These are phyloP conservation scores for Aspergillus luchuensis DNA, from an alignment of 2,329 filamentous ascomycete species.

Conservation along the genomic window DNA sequence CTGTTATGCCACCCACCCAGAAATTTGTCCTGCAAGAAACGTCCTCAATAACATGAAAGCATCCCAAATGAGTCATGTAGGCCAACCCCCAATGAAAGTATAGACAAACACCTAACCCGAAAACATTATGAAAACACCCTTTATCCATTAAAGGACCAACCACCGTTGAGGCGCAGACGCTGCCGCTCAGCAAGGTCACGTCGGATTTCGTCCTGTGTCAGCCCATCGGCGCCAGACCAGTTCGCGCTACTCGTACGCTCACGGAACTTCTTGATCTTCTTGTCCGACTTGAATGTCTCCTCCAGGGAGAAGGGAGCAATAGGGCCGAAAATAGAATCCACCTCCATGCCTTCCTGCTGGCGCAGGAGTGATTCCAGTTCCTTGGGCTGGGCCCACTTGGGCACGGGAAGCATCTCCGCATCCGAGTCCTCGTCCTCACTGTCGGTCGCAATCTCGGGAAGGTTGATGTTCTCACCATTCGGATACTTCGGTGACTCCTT, in stretches of 20 bases:
- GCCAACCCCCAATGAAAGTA: background rate
- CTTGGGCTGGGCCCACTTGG: constrained; percentile 86
- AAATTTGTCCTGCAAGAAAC: background rate
- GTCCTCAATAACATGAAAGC: background rate
- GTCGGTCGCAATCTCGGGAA: constrained; percentile 94
- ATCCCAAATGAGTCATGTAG: background rate
- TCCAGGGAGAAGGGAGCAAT: constrained; percentile 91
- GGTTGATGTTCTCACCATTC: constrained; percentile 84
- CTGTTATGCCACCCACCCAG: constrained; percentile 2
- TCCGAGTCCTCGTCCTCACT: constrained; percentile 82
- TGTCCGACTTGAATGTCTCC: constrained; percentile 89
- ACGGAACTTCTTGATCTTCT: constrained; percentile 86
- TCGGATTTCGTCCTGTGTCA: constrained; percentile 85
- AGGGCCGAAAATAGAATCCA: constrained; percentile 91
- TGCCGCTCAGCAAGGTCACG: constrained; percentile 79
- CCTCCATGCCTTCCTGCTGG: constrained; percentile 70
- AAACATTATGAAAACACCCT: background rate
- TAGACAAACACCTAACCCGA: background rate
- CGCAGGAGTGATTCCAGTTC: constrained; percentile 74
- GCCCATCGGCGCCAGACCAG: constrained; percentile 77
- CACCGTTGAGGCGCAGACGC: constrained; percentile 76
- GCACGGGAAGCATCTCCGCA: constrained; percentile 62
- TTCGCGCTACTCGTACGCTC: constrained; percentile 91
- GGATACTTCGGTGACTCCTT: constrained; percentile 81
- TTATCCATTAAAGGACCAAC: constrained; percentile 67